Conservation (phyloP, 108 stramenopile species). For the Phaeodactylum tricornutum region DNA sequence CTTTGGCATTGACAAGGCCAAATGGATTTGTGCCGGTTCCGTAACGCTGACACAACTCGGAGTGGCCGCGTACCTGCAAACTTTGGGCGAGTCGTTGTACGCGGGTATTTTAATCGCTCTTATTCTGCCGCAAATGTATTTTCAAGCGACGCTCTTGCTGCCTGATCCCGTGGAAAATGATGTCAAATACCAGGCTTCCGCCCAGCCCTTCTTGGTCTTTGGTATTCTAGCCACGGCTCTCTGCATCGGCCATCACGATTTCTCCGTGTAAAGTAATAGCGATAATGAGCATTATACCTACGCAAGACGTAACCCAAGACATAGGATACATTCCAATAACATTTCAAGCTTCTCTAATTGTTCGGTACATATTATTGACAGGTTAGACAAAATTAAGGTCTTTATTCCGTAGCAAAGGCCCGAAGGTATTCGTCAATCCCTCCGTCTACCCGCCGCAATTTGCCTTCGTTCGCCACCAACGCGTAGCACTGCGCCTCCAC, state of each 20-base stretch:
- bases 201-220: constrained; percentile 93
- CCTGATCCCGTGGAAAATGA: constrained; percentile 91
- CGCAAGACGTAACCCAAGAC: no score
- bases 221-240: constrained; percentile 89
- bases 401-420: no score
- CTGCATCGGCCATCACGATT: constrained; percentile 88
- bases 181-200: constrained; percentile 90
- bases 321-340: no score
- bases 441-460: constrained; percentile 39
- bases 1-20: constrained; percentile 92
- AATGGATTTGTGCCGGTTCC: constrained; percentile 85
- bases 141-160: constrained; percentile 85
- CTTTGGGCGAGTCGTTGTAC: constrained; percentile 76
- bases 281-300: no score
- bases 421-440: constrained; percentile 50
- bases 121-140: constrained; percentile 86
- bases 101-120: constrained; percentile 68
- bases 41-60: constrained; percentile 86
- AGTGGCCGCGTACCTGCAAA: constrained; percentile 83
- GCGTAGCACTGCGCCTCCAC: constrained; percentile 41
- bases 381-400: no score
- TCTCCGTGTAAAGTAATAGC: constrained; percentile 17
- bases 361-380: no score
- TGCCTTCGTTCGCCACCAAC: constrained; percentile 44
- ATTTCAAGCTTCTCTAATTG: no score